phyloP scores from a whole-genome alignment of 176 grass and related monocot genomes.

The Raddia guianensis region DNA sequence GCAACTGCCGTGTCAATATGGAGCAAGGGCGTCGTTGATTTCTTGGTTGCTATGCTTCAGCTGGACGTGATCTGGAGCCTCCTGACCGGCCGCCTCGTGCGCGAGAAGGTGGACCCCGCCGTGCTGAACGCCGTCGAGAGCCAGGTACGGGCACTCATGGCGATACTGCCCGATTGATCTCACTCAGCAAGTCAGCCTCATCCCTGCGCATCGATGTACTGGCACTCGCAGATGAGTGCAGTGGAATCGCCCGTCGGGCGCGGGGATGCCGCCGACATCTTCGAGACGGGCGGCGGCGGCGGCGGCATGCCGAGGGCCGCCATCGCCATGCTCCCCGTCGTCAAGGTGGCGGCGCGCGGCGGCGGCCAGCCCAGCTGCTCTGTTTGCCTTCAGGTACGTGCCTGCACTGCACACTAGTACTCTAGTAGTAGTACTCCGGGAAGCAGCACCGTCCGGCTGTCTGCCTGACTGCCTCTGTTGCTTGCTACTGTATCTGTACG shows the following conservation, averaged over 20 bases:
- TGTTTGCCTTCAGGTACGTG: background rate
- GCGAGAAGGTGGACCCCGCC: conserved; percentile 65
- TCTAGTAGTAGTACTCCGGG: background rate
- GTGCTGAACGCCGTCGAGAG: conserved; percentile 72
- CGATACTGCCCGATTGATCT: background rate
- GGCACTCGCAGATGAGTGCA: conserved; percentile 59
- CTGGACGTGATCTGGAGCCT: conserved; percentile 62
- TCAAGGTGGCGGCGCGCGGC: background rate
- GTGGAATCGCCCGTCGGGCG: conserved; percentile 28
- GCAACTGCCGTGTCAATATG: background rate
- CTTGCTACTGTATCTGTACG: background rate
- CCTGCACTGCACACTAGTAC: too few relatives aligned
- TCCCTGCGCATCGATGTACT: too few relatives aligned
- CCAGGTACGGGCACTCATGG: conserved; percentile 47
- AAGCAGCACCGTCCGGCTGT: background rate
- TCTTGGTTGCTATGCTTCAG: conserved; percentile 38
- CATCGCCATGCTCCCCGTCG: conserved; percentile 29
- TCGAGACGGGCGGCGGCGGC: conserved; percentile 47
- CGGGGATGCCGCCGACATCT: conserved; percentile 51
- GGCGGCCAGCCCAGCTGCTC: background rate
- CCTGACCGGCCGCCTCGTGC: conserved; percentile 61
- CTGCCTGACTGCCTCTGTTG: background rate
- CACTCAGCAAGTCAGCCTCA: background rate
- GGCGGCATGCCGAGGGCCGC: conserved; percentile 51
- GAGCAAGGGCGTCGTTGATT: background rate